Conservation (phyloP, 805 yeast species). For the Hanseniaspora nectarophila region DNA sequence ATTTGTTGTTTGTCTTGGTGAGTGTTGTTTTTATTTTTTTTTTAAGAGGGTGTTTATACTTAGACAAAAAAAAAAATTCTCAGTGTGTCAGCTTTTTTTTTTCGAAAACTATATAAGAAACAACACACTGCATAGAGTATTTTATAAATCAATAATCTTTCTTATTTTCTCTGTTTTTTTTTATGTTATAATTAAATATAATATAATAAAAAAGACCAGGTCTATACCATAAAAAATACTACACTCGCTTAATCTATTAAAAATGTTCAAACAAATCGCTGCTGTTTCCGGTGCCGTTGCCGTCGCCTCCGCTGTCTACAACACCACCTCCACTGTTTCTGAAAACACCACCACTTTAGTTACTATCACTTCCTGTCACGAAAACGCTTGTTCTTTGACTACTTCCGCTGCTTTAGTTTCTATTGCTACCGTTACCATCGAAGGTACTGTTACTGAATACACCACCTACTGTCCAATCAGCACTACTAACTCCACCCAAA, state of each 20-base stretch:
- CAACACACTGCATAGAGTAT: not conserved
- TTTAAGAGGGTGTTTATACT: not conserved
- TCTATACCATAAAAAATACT: conserved; percentile 15
- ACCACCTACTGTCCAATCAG: conserved; percentile 29
- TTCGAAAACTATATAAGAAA: conserved; percentile 9
- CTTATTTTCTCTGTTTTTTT: not conserved
- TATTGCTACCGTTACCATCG: conserved; percentile 28
- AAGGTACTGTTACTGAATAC: conserved; percentile 30
- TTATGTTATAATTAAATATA: not conserved
- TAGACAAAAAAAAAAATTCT: not conserved
- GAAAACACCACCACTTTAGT: conserved; percentile 27
- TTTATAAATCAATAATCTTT: too few species aligned
- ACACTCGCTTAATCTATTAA: conserved; percentile 18
- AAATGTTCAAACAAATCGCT: conserved; percentile 28
- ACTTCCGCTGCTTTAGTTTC: conserved; percentile 29
- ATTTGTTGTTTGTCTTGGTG: too few species aligned
- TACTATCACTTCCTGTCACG: conserved; percentile 30
- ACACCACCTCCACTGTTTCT: conserved; percentile 21
- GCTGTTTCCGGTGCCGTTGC: conserved; percentile 25
- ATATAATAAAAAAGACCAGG: conserved; percentile 11
- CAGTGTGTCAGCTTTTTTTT: too few species aligned
- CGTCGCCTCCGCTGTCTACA: conserved; percentile 21
- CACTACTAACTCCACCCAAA: not conserved
- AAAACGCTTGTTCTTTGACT: conserved; percentile 26
- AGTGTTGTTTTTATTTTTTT: not conserved